Percentiles rank a stretch among this genome's conserved stretches.
Conservation (phyloP, 2,329 filamentous ascomycete genomes). For the Pseudogymnoascus sp. region DNA sequence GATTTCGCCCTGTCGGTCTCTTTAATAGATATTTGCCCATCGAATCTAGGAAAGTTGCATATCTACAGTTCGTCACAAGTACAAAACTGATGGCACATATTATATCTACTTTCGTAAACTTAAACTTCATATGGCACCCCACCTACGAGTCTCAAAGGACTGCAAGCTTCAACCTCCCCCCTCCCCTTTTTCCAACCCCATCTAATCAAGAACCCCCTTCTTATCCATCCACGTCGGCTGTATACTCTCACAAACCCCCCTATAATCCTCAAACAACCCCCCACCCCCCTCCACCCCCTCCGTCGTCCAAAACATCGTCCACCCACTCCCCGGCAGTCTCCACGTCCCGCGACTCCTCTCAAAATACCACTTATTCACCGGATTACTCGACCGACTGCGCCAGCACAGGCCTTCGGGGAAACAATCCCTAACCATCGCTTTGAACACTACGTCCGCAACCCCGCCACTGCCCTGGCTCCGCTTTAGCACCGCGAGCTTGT, state of each 20-base stretch:
- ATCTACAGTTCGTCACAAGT: neutral
- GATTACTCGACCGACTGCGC: constrained; percentile 81
- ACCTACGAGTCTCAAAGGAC: neutral
- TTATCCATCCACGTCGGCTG: constrained; percentile 56
- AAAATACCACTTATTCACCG: constrained; percentile 99
- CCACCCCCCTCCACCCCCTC: constrained; percentile 50
- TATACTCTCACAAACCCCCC: constrained; percentile 61
- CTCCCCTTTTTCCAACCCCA: neutral
- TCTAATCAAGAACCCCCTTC: constrained; percentile 49
- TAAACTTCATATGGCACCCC: neutral
- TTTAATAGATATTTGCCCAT: too few relatives aligned
- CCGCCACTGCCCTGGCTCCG: constrained; percentile 83
- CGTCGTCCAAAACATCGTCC: constrained; percentile 99
- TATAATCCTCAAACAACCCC: constrained; percentile 57
- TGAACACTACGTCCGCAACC: constrained; percentile 93
- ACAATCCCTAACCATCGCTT: constrained; percentile 83
- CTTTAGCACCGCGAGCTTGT: constrained; percentile 93
- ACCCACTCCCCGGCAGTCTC: constrained; percentile 74
- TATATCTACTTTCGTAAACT: neutral
- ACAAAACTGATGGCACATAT: neutral
- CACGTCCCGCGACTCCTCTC: constrained; percentile 77
- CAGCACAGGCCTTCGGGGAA: constrained; percentile 88
- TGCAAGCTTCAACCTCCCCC: neutral
- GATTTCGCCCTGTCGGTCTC: too few relatives aligned
- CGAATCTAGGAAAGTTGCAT: too few relatives aligned